phyloP scores from a whole-genome alignment of 176 grass and related monocot genomes.

The bread wheat (Triticum aestivum) region DNA sequence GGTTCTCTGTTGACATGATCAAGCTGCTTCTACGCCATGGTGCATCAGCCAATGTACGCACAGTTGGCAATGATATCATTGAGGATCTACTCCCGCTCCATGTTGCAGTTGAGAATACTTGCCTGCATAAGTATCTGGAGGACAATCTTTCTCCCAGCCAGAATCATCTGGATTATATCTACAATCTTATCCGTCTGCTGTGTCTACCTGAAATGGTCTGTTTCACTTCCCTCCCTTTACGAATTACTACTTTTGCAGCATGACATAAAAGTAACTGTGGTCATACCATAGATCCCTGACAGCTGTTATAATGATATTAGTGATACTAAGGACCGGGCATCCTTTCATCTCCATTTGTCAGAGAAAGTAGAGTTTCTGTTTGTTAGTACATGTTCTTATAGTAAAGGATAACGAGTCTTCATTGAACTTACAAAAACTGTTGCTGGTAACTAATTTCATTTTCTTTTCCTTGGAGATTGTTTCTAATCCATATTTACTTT shows the following conservation, averaged over 20 bases:
- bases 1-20: constrained; percentile 36
- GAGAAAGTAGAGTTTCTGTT: background rate
- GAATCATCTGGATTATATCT: constrained; percentile 6
- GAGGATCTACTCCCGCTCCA: constrained; percentile 34
- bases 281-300: background rate
- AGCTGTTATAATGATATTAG: background rate
- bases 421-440: background rate
- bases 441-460: background rate
- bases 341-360: background rate
- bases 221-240: background rate
- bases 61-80: background rate
- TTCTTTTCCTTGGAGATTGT: background rate
- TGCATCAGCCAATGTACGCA: constrained; percentile 28
- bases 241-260: background rate
- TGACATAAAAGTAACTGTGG: background rate
- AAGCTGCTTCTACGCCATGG: constrained; percentile 23
- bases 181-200: constrained; percentile 25
- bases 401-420: background rate
- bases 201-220: constrained; percentile 32
- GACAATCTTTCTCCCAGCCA: background rate
- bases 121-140: constrained; percentile 31
- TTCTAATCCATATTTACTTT: background rate
- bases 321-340: background rate
- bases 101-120: constrained; percentile 32
- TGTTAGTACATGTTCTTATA: background rate